Base-by-base conservation (phyloP, 805 yeast genomes). In the baker's yeast (Saccharomyces cerevisiae) region DNA sequence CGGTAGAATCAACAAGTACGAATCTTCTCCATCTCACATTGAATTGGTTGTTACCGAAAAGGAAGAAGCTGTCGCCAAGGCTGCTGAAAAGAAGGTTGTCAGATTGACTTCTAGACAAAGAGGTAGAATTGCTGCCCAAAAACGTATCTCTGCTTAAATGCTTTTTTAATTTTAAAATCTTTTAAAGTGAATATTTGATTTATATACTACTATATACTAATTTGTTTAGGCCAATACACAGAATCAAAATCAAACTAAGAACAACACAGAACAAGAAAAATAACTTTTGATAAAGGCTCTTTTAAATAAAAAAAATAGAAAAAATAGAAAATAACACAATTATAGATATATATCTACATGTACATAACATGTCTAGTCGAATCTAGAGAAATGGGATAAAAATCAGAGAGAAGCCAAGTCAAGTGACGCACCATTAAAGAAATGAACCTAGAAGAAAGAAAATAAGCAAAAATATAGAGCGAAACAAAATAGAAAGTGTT, bases 1-100 rank as follows among this genome's bases (percentile, higher is more conserved):
- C 87, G 99, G 99, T 88, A 94, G 99, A 87, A 89, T 90, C 77
- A 94, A 92, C 82, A 96, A 97, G 72, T 94, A 90, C 94, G 95
- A 90, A 83, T 89, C 98, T 60, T 82, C 91, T 72, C 99, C 99
- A 76, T 91, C 95, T 73, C 99, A 94, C 88, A 92, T 94, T 77
- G 99, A 94, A 84, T 82, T 94, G 74, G 85, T 89, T 74, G 82
- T 94, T 71, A 87, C 97, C 73, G 99, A 94, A 85, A 88, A 84
- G 79, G 94, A 81, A 69, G 98, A 91, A 80, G 83, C 79, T 73
- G 89, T 94, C 76, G 90, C 85, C 73, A 94, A 92, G 85, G 90
- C 98, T 72, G 77, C 78, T 69, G 95, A 88, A 70, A 77, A 73
- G 71, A 68, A 78, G 67, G 75, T 74, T 61, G 83, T 81, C 70